phyloP scores from a whole-genome alignment of 2,329 filamentous ascomycete genomes.

The Pseudogymnoascus sp. region DNA sequence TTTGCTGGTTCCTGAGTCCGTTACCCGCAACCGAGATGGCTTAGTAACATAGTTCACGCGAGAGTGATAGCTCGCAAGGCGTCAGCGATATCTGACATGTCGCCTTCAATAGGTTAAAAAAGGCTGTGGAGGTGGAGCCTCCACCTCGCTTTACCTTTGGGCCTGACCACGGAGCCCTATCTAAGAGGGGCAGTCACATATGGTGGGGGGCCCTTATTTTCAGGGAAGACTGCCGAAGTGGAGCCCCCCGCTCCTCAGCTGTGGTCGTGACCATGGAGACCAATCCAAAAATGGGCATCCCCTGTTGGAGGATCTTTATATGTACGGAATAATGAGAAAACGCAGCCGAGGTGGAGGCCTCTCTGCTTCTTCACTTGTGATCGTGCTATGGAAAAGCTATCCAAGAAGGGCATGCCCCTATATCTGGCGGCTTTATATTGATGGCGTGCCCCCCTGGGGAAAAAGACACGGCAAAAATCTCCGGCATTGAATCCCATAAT shows the following conservation, averaged over 20 bases:
- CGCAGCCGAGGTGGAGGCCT: background rate
- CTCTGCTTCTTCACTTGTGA: background rate
- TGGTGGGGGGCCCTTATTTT: background rate
- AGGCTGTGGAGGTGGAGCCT: background rate
- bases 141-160: background rate
- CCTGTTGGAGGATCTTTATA: background rate
- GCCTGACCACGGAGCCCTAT: background rate
- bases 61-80: background rate
- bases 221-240: background rate
- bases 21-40: background rate
- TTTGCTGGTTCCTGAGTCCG: background rate
- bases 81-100: background rate
- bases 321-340: background rate
- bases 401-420: background rate
- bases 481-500: background rate
- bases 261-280: too few relatives aligned
- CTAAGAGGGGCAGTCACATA: background rate
- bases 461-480: background rate
- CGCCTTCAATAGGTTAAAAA: background rate
- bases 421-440: background rate
- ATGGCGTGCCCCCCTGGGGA: background rate
- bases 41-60: background rate
- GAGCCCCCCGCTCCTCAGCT: background rate
- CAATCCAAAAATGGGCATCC: background rate
- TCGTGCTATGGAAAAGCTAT: background rate